Conservation (phyloP, 345 rosid genomes). For the Cardamine chenopodiifolia region DNA sequence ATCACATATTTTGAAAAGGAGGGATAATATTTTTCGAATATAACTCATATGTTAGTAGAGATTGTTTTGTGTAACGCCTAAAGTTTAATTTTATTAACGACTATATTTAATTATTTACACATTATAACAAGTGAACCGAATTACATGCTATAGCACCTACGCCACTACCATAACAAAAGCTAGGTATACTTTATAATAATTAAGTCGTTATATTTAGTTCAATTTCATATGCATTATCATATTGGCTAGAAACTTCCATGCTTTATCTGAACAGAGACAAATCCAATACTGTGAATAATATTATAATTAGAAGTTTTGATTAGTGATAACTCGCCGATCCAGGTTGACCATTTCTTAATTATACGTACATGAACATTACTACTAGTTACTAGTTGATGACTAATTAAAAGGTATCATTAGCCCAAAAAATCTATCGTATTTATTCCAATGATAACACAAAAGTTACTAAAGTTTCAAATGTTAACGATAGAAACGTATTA, state of each 20-base stretch:
- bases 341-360: conserved; percentile 26
- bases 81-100: background rate
- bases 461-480: background rate
- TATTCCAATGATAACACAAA: background rate
- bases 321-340: conserved; percentile 34
- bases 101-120: background rate
- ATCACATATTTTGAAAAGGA: too few species aligned
- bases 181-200: background rate
- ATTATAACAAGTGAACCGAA: background rate
- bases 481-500: background rate
- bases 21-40: background rate
- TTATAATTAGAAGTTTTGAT: conserved; percentile 16
- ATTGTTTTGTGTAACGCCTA: background rate
- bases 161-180: conserved; percentile 39
- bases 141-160: conserved; percentile 30
- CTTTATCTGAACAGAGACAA: conserved; percentile 27
- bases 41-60: background rate
- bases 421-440: background rate
- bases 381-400: background rate
- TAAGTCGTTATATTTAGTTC: background rate
- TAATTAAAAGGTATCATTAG: conserved; percentile 14
- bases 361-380: background rate
- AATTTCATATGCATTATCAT: background rate
- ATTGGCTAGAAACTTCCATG: conserved; percentile 19
- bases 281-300: conserved; percentile 33